Evolutionary conservation across 148 eudicot genomes (phyloP).

Genomic region (Amaranthus hypochondriacus): DNA sequence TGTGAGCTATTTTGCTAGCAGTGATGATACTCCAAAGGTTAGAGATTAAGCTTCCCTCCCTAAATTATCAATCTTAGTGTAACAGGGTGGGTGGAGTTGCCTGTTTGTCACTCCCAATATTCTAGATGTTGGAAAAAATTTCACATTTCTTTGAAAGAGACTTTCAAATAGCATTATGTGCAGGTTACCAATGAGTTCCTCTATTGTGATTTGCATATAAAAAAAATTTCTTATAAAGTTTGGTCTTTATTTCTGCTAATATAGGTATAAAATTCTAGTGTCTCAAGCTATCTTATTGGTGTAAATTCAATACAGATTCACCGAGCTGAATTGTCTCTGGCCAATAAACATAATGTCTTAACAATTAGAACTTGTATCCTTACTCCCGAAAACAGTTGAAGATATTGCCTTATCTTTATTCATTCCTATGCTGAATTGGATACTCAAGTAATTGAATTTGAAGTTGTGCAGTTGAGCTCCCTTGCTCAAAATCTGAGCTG

Average conservation of each 20-base stretch:
- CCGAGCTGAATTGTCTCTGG: too few relatives aligned
- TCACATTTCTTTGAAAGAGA: background rate
- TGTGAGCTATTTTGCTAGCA: slow-evolving; percentile 61
- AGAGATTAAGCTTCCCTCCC: slow-evolving; percentile 12
- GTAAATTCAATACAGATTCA: background rate
- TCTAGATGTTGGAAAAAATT: background rate
- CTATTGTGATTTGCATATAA: background rate
- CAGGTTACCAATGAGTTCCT: background rate
- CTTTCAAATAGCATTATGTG: background rate
- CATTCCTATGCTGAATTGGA: background rate
- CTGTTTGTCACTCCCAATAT: slow-evolving; percentile 3
- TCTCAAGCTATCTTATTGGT: background rate
- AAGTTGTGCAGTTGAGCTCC: background rate
- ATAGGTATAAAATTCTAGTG: background rate
- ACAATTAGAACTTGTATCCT: too few relatives aligned
- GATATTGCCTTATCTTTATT: too few relatives aligned
- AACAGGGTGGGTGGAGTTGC: background rate
- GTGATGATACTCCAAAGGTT: slow-evolving; percentile 85
- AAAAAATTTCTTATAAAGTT: background rate
- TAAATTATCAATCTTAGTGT: background rate
- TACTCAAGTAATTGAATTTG: background rate
- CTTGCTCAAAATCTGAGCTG: background rate
- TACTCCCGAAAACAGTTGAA: too few relatives aligned
- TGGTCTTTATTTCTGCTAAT: background rate
- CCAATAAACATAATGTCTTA: too few relatives aligned